Conservation (phyloP, 1,284 basidiomycete genomes). For the Wolfiporia cocos region DNA sequence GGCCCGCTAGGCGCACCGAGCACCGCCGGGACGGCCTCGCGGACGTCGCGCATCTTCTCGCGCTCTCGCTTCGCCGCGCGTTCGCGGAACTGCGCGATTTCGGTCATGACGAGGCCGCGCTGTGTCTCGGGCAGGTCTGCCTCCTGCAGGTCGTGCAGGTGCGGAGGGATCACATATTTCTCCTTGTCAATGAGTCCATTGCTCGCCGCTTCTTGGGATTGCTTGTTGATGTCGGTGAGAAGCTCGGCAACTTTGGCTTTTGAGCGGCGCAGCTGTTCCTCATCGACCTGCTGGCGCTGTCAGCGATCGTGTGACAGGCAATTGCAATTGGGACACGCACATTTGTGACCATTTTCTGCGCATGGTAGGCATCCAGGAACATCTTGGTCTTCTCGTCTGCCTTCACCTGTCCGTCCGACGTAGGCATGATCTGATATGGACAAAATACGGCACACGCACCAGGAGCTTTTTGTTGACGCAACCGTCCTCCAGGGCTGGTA, state of each 20-base stretch:
- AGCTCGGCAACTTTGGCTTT: conserved; percentile 50
- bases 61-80: conserved; percentile 81
- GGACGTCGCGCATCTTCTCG: conserved; percentile 75
- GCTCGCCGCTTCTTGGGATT: conserved; percentile 61
- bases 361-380: conserved; percentile 80
- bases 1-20: conserved; percentile 57
- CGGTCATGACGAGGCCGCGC: conserved; percentile 87
- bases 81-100: conserved; percentile 92
- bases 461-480: conserved; percentile 82
- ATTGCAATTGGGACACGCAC: no score
- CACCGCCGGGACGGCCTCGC: conserved; percentile 44
- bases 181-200: conserved; percentile 67
- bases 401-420: conserved; percentile 58
- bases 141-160: conserved; percentile 91
- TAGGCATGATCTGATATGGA: conserved; percentile 30
- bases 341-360: conserved; percentile 74
- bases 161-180: conserved; percentile 86
- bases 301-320: no score
- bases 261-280: conserved; percentile 45
- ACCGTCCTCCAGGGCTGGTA: conserved; percentile 83
- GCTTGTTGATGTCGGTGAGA: conserved; percentile 53
- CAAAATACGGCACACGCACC: conserved; percentile 43
- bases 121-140: conserved; percentile 95
- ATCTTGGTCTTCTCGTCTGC: conserved; percentile 89
- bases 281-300: conserved; percentile 57